Conservation (phyloP, 768 basidiomycete species). For the Mycena vitilis region DNA sequence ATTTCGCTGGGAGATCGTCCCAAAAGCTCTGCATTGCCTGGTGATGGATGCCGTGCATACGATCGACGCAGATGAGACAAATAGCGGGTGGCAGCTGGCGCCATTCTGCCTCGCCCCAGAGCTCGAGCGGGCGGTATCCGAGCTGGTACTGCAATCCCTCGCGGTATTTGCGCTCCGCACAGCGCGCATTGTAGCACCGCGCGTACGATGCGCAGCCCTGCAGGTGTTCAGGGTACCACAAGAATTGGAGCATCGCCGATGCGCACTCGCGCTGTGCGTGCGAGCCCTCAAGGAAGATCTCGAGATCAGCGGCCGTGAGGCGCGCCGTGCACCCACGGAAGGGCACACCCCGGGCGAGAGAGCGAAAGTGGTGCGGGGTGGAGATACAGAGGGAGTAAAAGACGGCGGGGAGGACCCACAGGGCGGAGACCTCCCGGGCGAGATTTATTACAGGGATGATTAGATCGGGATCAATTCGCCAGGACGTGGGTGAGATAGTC, state of each 20-base stretch:
- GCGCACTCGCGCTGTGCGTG: slow-evolving; percentile 17
- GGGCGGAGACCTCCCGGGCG: slow-evolving; percentile 20
- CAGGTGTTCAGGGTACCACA: slow-evolving; percentile 12
- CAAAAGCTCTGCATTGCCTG: too few species aligned
- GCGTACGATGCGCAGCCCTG: background rate
- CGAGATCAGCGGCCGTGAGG: background rate
- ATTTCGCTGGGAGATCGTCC: too few species aligned
- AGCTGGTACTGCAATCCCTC: slow-evolving; percentile 18
- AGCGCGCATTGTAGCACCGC: slow-evolving; percentile 11
- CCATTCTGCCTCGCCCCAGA: background rate
- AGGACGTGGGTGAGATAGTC: background rate
- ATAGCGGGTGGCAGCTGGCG: too few species aligned
- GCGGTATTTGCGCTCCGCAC: slow-evolving; percentile 24
- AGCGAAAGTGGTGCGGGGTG: slow-evolving; percentile 16
- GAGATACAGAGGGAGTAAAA: slow-evolving; percentile 19
- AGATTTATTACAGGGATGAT: slow-evolving; percentile 22
- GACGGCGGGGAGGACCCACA: slow-evolving; percentile 23
- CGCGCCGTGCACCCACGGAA: background rate
- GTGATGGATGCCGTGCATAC: too few species aligned
- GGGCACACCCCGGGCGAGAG: slow-evolving; percentile 3
- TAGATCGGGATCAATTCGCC: slow-evolving; percentile 2
- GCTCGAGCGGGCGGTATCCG: slow-evolving; percentile 12
- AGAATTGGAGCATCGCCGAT: slow-evolving; percentile 19
- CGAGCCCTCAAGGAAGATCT: slow-evolving; percentile 17
- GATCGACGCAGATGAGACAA: too few species aligned